phyloP scores from a whole-genome alignment of 257 asterid species.

The Perilla frutescens region DNA sequence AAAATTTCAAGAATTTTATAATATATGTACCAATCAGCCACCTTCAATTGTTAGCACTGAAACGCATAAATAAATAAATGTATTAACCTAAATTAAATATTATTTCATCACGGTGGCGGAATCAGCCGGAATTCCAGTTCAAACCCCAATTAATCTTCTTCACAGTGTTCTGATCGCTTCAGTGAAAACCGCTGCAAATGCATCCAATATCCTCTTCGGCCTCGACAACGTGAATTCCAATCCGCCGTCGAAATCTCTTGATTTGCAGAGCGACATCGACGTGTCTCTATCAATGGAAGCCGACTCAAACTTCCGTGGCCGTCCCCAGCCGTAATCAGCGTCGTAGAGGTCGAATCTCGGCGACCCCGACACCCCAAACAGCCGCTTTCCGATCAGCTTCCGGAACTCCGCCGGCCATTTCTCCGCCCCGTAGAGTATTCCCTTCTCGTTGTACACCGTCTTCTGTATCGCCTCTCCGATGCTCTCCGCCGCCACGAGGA shows the following conservation, averaged over 20 bases:
- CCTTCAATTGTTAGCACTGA: background rate
- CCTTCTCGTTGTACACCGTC: slow-evolving; percentile 41
- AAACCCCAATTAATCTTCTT: background rate
- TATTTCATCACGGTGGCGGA: background rate
- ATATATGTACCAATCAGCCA: background rate
- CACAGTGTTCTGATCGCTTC: slow-evolving; percentile 34
- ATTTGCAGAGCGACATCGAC: slow-evolving; percentile 45
- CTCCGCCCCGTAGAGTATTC: slow-evolving; percentile 42
- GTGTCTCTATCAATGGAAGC: slow-evolving; percentile 41
- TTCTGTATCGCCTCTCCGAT: slow-evolving; percentile 41
- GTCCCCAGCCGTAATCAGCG: slow-evolving; percentile 48
- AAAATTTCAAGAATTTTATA: background rate
- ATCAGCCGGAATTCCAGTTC: background rate
- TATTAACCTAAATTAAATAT: slow-evolving; percentile 4
- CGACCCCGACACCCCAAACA: slow-evolving; percentile 43
- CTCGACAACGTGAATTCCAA: slow-evolving; percentile 41
- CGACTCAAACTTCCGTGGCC: slow-evolving; percentile 46
- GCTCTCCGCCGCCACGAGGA: slow-evolving; percentile 39
- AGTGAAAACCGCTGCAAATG: slow-evolving; percentile 41
- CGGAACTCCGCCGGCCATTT: slow-evolving; percentile 42
- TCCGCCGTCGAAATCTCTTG: slow-evolving; percentile 45
- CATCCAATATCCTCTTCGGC: slow-evolving; percentile 40
- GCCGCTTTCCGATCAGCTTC: slow-evolving; percentile 38
- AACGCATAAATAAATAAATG: background rate
- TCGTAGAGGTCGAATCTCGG: slow-evolving; percentile 47